These are phyloP conservation scores for Ogataea populi-albae DNA, from an alignment of 805 yeast species.

Conservation along the genomic window DNA sequence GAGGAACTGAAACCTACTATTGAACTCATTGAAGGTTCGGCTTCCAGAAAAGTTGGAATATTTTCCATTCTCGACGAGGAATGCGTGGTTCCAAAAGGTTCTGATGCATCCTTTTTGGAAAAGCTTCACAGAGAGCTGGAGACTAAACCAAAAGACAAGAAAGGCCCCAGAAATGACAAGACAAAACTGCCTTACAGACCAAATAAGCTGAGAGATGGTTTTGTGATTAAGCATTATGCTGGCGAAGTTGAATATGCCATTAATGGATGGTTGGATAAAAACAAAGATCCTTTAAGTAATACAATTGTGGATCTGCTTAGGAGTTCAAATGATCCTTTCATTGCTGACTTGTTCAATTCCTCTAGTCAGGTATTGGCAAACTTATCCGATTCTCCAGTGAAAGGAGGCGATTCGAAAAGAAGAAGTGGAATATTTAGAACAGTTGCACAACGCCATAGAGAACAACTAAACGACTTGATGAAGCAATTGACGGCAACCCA, in stretches of 20 bases:
- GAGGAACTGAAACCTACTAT: constrained; percentile 93
- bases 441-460: constrained; percentile 85
- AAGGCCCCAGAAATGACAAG: constrained; percentile 11
- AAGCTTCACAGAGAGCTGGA: constrained; percentile 71
- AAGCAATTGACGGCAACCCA: constrained; percentile 72
- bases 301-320: constrained; percentile 61
- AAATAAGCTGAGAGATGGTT: constrained; percentile 72
- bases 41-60: constrained; percentile 65
- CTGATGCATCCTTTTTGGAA: constrained; percentile 78
- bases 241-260: constrained; percentile 93
- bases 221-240: constrained; percentile 88
- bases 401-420: constrained; percentile 22
- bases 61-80: constrained; percentile 90
- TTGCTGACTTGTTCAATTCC: constrained; percentile 50
- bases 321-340: constrained; percentile 53
- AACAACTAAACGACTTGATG: constrained; percentile 72
- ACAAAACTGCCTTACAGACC: constrained; percentile 56
- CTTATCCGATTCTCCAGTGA: constrained; percentile 31
- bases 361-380: constrained; percentile 23
- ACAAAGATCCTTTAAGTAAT: constrained; percentile 88
- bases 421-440: constrained; percentile 55
- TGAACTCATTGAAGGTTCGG: constrained; percentile 73
- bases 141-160: constrained; percentile 27
- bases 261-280: constrained; percentile 91
- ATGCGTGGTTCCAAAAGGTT: constrained; percentile 88